Evolutionary conservation across 345 rosid genomes (phyloP), one percentile per base, ranked within the genome.

Genomic region (Cardamine occulta): DNA sequence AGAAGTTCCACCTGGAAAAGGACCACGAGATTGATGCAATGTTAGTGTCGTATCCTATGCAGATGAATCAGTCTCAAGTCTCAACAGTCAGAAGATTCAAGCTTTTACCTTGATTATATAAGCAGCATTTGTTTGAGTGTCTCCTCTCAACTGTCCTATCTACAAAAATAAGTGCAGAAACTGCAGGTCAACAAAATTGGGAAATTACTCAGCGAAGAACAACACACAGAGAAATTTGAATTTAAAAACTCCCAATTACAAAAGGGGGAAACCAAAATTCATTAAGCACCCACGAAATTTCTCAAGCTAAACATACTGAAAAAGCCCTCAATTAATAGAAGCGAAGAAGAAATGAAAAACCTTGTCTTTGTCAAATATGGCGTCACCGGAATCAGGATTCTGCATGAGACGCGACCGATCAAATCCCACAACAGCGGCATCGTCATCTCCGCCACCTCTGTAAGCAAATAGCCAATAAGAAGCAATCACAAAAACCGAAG

Each of bases 121-220:
- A 4, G 94, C 85, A 80, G 97, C 88, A 80, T 87, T 87, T 53
- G 84, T 84, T 51, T 83, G 85, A 82, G 75, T 31, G 54, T 86
- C 91, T 78, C 88, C 97, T 80, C 86, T 90, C 60, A 83, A 80
- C 51, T 81, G 78, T 65, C 78, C 82, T 78, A 90, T 90, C 97
- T 90, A 87, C 94, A 95, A 69, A 88, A 87, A 88, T 79, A 89
- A 93, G 84, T 82, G 84, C 80, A 90, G 76, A 88, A 86, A 91
- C 96, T 87, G 91, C 95, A 88, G 75, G 92, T 92, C 93, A 91
- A 89, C 75, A 81, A 82, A 80, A 0, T 62, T 83, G 83, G 79
- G 79, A 78, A 83, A 84, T 89, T 89, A 91, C 88, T 82, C 72
- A 64, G 57, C 52, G 90, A 82, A 54, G 0, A 24, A 51, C 14